Evolutionary conservation across 805 yeast genomes (phyloP), one percentile per base, ranked within the genome.

Genomic region (Dipodascus albidus): DNA sequence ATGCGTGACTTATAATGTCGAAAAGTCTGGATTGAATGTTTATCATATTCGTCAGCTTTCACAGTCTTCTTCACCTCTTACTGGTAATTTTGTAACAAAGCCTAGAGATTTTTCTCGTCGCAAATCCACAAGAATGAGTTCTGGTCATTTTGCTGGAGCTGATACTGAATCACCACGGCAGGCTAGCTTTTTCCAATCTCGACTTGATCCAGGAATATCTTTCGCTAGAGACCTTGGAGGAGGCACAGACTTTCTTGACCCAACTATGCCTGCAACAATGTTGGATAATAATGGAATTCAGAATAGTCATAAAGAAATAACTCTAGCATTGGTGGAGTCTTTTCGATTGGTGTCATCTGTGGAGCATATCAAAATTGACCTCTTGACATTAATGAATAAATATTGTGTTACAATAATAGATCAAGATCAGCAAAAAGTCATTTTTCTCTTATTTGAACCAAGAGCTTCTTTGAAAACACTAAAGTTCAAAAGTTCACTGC

Each of bases 1-100:
- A 15, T 77, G 85, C 50, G 81, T 80, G 2, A 82, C 90, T 0
- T 77, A 67, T 55, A 76, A 80, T 59, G 62, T 74, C 1, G 63
- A 67, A 1, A 82, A 77, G 23, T 65, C 71, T 11, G 61, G 65
- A 0, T 65, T 85, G 14, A 70, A 67, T 3, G 63, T 85, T 2
- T 85, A 85, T 61, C 85, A 82, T 58, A 75, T 77, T 0, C 69
- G 85, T 50, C 73, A 71, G 50, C 60, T 78, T 14, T 51, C 60
- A 4, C 54, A 48, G 33, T 55, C 41, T 50, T 22, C 49, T 6
- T 38, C 44, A 11, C 15, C 44, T 38, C 44, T 38, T 4, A 53
- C 49, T 21, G 50, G 48, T 31, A 22, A 52, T 20, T 44, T 58
- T 8, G 48, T 27, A 15, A 31, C 51, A 14, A 50, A 47, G 17